phyloP scores from a whole-genome alignment of 2,329 filamentous ascomycete genomes.

The Waltergamsia citrina region DNA sequence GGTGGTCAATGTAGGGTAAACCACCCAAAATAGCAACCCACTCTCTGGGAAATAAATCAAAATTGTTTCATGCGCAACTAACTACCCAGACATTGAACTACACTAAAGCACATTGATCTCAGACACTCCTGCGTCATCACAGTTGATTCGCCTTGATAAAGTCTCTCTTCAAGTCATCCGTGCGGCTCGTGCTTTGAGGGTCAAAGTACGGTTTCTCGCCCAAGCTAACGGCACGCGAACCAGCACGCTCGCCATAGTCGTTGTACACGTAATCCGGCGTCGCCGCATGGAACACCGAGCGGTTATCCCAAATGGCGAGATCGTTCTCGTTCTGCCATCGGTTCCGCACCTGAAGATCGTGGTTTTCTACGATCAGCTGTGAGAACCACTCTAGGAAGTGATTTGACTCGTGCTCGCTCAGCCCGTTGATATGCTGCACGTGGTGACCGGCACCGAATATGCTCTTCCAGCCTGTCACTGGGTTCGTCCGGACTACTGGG shows the following conservation, averaged over 20 bases:
- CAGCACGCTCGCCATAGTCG: slow-evolving; percentile 35
- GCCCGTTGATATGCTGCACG: slow-evolving; percentile 38
- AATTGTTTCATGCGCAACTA: too few relatives aligned
- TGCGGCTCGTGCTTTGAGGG: slow-evolving; percentile 21
- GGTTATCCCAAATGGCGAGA: slow-evolving; percentile 48
- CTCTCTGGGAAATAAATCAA: too few relatives aligned
- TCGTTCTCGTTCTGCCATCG: slow-evolving; percentile 36
- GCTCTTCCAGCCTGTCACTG: slow-evolving; percentile 48
- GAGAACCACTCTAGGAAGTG: slow-evolving; percentile 42
- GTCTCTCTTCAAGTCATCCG: slow-evolving; percentile 2
- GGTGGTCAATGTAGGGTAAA: too few relatives aligned
- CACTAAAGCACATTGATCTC: too few relatives aligned
- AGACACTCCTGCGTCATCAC: too few relatives aligned
- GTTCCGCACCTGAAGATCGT: slow-evolving; percentile 43
- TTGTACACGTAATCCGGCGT: slow-evolving; percentile 36
- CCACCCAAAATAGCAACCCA: too few relatives aligned
- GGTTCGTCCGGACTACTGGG: slow-evolving; percentile 47
- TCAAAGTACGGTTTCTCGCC: slow-evolving; percentile 46
- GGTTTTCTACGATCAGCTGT: slow-evolving; percentile 40
- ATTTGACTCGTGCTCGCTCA: slow-evolving; percentile 35
- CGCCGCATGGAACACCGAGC: slow-evolving; percentile 44
- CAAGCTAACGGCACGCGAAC: slow-evolving; percentile 39
- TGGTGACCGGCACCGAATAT: slow-evolving; percentile 43
- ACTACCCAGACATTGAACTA: too few relatives aligned
- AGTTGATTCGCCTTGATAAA: too few relatives aligned